phyloP scores from a whole-genome alignment of 306 rosid genomes.

The Sicyos edulis region DNA sequence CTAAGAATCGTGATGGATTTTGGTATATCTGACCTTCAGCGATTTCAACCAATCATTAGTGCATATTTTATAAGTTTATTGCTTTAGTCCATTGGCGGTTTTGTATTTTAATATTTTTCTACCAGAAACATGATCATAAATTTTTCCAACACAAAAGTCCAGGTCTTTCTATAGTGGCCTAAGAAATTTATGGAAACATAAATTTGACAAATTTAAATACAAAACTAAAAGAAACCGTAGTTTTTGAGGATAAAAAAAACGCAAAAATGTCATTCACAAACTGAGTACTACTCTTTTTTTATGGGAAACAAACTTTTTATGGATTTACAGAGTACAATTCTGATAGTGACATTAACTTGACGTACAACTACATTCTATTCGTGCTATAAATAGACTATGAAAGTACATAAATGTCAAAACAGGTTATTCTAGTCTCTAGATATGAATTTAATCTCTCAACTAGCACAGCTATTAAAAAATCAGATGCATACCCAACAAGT shows the following conservation, averaged over 20 bases:
- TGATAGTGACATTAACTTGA: not conserved
- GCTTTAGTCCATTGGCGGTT: not conserved
- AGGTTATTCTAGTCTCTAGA: not conserved
- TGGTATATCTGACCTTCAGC: not conserved
- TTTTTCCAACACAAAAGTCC: not conserved
- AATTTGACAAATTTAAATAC: not conserved
- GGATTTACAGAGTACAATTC: not conserved
- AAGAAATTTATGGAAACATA: not conserved
- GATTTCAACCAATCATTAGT: not conserved
- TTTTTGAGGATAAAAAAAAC: not conserved
- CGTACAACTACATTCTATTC: not conserved
- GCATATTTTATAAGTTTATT: not conserved
- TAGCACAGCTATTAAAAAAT: not conserved
- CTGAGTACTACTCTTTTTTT: too few relatives aligned
- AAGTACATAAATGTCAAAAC: not conserved
- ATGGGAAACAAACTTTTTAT: too few relatives aligned
- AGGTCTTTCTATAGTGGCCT: not conserved
- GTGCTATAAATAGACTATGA: not conserved
- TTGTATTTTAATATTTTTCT: not conserved
- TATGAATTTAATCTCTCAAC: slow-evolving; percentile 1
- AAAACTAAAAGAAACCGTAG: not conserved
- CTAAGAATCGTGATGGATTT: not conserved
- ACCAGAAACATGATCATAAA: not conserved
- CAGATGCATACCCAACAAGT: slow-evolving; percentile 79
- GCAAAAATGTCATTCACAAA: not conserved